phyloP scores from a whole-genome alignment of 2,329 filamentous ascomycete genomes.

The Fusarium multiceps region DNA sequence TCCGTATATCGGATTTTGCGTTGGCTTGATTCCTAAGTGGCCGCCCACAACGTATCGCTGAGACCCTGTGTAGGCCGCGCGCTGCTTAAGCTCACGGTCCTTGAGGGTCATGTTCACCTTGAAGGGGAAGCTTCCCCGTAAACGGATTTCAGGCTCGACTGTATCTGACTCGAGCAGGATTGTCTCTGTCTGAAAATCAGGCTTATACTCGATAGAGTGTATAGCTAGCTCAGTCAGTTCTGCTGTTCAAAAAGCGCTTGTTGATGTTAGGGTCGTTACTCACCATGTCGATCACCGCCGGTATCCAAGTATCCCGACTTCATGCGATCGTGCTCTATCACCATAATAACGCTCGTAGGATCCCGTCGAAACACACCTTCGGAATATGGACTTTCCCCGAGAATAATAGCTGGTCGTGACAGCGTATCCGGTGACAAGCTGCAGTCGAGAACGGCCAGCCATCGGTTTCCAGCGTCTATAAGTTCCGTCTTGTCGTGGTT shows the following conservation, averaged over 20 bases:
- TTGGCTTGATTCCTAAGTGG: slow-evolving; percentile 36
- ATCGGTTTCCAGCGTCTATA: slow-evolving; percentile 36
- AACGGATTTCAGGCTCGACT: slow-evolving; percentile 37
- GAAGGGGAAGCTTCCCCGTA: slow-evolving; percentile 44
- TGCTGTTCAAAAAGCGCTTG: background rate
- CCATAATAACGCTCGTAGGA: slow-evolving; percentile 43
- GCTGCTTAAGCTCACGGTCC: slow-evolving; percentile 38
- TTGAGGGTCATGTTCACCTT: slow-evolving; percentile 42
- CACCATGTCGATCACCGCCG: slow-evolving; percentile 31
- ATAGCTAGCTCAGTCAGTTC: slow-evolving; percentile 36
- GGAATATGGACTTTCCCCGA: slow-evolving; percentile 38
- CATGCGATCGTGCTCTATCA: slow-evolving; percentile 41
- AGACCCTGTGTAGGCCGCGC: slow-evolving; percentile 44
- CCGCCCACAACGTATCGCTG: slow-evolving; percentile 42
- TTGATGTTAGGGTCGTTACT: background rate
- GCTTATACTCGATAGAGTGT: slow-evolving; percentile 44
- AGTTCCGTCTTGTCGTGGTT: slow-evolving; percentile 40
- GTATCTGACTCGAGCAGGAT: slow-evolving; percentile 41
- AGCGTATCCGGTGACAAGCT: slow-evolving; percentile 44
- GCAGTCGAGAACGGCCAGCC: slow-evolving; percentile 46
- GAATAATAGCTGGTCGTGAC: slow-evolving; percentile 43
- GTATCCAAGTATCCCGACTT: slow-evolving; percentile 41
- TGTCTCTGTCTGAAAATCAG: slow-evolving; percentile 43
- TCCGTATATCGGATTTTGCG: slow-evolving; percentile 44
- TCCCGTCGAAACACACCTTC: slow-evolving; percentile 37